These are phyloP conservation scores for Ophiostoma pallidulum DNA, from an alignment of 2,329 filamentous ascomycete species.

Conservation along the genomic window DNA sequence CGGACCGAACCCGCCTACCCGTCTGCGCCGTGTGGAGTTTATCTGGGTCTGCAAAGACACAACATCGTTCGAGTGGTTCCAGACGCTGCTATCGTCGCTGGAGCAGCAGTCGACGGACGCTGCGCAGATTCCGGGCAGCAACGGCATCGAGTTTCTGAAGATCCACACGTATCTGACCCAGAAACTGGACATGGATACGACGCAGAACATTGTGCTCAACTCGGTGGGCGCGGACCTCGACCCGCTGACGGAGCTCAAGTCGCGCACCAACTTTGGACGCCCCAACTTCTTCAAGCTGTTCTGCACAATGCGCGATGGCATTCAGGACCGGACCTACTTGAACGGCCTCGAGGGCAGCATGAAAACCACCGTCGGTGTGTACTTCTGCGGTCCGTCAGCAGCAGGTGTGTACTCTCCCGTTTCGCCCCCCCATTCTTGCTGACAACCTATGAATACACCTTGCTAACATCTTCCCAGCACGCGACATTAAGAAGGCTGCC, in stretches of 20 bases:
- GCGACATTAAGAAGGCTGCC: conserved; percentile 76
- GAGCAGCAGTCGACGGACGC: conserved; percentile 73
- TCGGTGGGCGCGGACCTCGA: conserved; percentile 81
- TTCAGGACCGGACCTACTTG: conserved; percentile 77
- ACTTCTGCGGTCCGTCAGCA: conserved; percentile 87
- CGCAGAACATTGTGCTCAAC: conserved; percentile 95
- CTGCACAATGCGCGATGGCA: conserved; percentile 75
- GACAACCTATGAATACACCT: no score
- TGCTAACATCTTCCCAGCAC: conserved; percentile 47
- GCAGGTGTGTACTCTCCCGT: conserved; percentile 37
- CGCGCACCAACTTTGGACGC: conserved; percentile 87
- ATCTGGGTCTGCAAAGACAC: conserved; percentile 98
- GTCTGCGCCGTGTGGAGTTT: conserved; percentile 91
- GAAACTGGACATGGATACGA: conserved; percentile 80
- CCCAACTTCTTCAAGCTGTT: conserved; percentile 82
- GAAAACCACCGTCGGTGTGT: conserved; percentile 85
- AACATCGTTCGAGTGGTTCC: conserved; percentile 97
- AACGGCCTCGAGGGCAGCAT: conserved; percentile 66
- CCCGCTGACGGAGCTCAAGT: conserved; percentile 82
- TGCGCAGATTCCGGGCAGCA: conserved; percentile 56
- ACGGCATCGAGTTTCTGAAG: conserved; percentile 76
- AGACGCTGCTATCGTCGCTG: conserved; percentile 81
- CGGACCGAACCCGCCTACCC: conserved; percentile 76
- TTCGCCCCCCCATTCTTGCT: background rate
- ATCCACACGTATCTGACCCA: conserved; percentile 98